Conservation (phyloP, 2,329 filamentous ascomycete species). For the Calonectria pseudoreteaudii region DNA sequence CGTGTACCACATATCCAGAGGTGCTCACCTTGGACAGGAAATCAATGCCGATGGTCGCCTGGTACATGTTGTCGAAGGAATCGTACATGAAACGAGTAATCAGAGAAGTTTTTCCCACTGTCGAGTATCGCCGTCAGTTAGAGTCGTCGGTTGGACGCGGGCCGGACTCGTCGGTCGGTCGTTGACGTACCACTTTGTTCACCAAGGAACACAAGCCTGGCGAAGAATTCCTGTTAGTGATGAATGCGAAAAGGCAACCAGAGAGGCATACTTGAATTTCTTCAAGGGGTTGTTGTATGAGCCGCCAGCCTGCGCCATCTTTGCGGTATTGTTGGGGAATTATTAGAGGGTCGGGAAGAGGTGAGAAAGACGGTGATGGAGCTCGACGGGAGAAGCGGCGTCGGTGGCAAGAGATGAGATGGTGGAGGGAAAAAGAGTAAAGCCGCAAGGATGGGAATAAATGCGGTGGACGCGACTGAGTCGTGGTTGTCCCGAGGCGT, state of each 20-base stretch:
- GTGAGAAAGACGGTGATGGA: slow-evolving; percentile 10
- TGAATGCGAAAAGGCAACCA: not conserved
- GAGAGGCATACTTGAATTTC: slow-evolving; percentile 90
- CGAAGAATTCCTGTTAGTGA: slow-evolving; percentile 37
- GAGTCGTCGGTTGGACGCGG: slow-evolving; percentile 21
- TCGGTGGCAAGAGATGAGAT: slow-evolving; percentile 24
- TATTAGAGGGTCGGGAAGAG: slow-evolving; percentile 21
- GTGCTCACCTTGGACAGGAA: slow-evolving; percentile 90
- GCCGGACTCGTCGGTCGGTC: slow-evolving; percentile 31
- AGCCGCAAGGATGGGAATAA: slow-evolving; percentile 1
- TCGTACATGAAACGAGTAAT: slow-evolving; percentile 99
- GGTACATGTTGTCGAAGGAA: slow-evolving; percentile 99
- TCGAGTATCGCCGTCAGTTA: slow-evolving; percentile 41
- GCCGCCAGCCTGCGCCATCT: slow-evolving; percentile 85
- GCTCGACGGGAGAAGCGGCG: not conserved
- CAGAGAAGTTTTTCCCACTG: slow-evolving; percentile 97
- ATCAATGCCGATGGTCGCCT: slow-evolving; percentile 99
- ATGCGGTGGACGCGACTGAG: slow-evolving; percentile 26
- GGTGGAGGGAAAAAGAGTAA: slow-evolving; percentile 7
- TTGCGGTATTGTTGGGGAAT: slow-evolving; percentile 46
- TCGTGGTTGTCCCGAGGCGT: slow-evolving; percentile 33
- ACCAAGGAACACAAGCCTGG: slow-evolving; percentile 93
- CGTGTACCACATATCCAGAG: slow-evolving; percentile 24
- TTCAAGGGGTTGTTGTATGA: slow-evolving; percentile 99
- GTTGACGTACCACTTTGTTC: slow-evolving; percentile 91